Evolutionary conservation across 176 grass and related monocot species (phyloP), one percentile per base, ranked within the genome.

Genomic region (Triticum timopheevii): DNA sequence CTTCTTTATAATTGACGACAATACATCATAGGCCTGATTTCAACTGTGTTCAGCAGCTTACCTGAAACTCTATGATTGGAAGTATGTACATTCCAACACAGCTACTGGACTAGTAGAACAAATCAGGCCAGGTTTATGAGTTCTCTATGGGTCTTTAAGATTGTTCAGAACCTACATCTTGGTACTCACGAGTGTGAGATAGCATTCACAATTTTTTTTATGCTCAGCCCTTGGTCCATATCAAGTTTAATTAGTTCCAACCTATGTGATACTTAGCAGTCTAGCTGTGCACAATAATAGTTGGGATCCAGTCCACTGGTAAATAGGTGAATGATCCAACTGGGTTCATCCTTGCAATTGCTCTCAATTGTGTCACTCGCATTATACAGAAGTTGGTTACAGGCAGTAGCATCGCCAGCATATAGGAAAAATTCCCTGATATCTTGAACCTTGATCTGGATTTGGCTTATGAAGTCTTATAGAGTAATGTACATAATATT

Each of bases 401-500:
- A 27, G 42, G 25, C 24, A 65, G 9, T 42, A 31, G 8, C 25
- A 19, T 72, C n/a, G 12, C 49, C 16, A 19, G 15, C 25, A 45
- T 28, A 31, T 63, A 63, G 25, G 49, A 30, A 20, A 28, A 83
- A 44, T 40, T 62, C 52, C 52, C 38, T 84, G 70, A 10, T 49
- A 40, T 15, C 24, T 4, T 42, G 1, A 73, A 83, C 27, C 52
- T 73, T 73, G 81, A 28, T 42, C 23, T 20, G 35, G 69, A 28
- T 33, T 47, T 65, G 3, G 40, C 20, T 15, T 49, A 76, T 27
- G 20, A 50, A 84, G 71, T 27, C 52, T 62, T 83, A 9, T 73
- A 63, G 24, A 75, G 70, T 84, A 64, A 45, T 23, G 9, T 40
- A 62, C 72, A 49, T 22, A 84, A 49, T 84, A 50, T 47, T 28